phyloP scores from a whole-genome alignment of 1,284 basidiomycete genomes.

The Stereum hirsutum region DNA sequence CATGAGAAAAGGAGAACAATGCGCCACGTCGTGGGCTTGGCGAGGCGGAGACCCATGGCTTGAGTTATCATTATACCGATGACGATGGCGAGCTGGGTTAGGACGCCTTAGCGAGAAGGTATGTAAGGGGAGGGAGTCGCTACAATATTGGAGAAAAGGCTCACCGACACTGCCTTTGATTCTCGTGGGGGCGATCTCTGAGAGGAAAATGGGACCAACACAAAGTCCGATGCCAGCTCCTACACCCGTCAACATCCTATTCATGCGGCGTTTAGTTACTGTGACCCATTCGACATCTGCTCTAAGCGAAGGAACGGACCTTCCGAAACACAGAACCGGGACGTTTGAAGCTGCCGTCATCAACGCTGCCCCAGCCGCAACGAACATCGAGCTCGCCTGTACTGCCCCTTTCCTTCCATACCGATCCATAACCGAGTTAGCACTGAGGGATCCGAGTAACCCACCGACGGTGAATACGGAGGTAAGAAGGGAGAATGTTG shows the following conservation, averaged over 20 bases:
- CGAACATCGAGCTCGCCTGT: constrained; percentile 47
- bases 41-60: constrained; percentile 50
- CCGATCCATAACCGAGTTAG: constrained; percentile 62
- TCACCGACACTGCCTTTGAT: constrained; percentile 69
- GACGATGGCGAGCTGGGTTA: constrained; percentile 85
- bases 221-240: constrained; percentile 81
- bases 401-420: constrained; percentile 63
- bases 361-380: constrained; percentile 49
- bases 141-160: constrained; percentile 12
- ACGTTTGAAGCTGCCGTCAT: constrained; percentile 62
- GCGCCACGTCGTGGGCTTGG: constrained; percentile 65
- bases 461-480: constrained; percentile 87
- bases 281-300: too few species aligned
- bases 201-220: constrained; percentile 79
- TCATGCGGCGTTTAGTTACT: too few species aligned
- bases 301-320: constrained; percentile 38
- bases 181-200: constrained; percentile 69
- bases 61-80: constrained; percentile 79
- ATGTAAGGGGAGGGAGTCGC: too few species aligned
- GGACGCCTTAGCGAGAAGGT: constrained; percentile 46
- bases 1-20: constrained; percentile 62
- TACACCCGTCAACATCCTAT: constrained; percentile 69
- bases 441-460: constrained; percentile 64
- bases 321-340: constrained; percentile 50
- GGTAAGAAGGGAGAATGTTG: constrained; percentile 73